These are phyloP conservation scores for Pyrenopolyporus hunteri DNA, from an alignment of 495 filamentous ascomycete genomes.

Conservation along the genomic window DNA sequence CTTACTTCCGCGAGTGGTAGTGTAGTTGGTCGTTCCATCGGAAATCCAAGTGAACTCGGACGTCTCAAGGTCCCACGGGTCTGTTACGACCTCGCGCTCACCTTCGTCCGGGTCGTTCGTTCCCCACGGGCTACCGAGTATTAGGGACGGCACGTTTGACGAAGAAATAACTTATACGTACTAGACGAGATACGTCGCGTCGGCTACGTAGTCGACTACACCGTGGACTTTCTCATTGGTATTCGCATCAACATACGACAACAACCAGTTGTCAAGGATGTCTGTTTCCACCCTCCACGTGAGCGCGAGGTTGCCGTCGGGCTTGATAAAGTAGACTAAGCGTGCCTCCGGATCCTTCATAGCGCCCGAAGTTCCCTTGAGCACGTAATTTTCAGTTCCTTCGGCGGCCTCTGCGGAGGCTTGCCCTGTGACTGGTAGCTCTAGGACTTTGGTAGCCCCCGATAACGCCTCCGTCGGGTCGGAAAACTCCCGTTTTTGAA, in stretches of 20 bases:
- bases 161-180: constrained; percentile 14
- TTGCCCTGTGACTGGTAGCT: constrained; percentile 44
- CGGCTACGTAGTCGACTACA: constrained; percentile 55
- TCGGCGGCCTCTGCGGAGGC: constrained; percentile 45
- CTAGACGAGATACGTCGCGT: constrained; percentile 55
- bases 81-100: constrained; percentile 39
- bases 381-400: constrained; percentile 41
- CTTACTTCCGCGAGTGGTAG: constrained; percentile 52
- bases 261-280: constrained; percentile 55
- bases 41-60: constrained; percentile 54
- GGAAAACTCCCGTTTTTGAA: constrained; percentile 44
- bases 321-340: constrained; percentile 53
- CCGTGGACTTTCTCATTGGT: constrained; percentile 48
- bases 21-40: constrained; percentile 48
- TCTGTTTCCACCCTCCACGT: constrained; percentile 60
- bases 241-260: constrained; percentile 56
- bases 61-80: constrained; percentile 47
- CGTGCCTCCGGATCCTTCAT: constrained; percentile 51
- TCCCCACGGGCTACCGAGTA: constrained; percentile 46
- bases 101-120: constrained; percentile 56
- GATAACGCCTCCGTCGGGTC: constrained; percentile 46
- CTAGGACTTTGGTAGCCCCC: constrained; percentile 41
- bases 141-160: constrained; percentile 25
- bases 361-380: constrained; percentile 48
- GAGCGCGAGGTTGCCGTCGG: constrained; percentile 48